phyloP scores from a whole-genome alignment of 495 filamentous ascomycete genomes.

The Oidiodendron maius region DNA sequence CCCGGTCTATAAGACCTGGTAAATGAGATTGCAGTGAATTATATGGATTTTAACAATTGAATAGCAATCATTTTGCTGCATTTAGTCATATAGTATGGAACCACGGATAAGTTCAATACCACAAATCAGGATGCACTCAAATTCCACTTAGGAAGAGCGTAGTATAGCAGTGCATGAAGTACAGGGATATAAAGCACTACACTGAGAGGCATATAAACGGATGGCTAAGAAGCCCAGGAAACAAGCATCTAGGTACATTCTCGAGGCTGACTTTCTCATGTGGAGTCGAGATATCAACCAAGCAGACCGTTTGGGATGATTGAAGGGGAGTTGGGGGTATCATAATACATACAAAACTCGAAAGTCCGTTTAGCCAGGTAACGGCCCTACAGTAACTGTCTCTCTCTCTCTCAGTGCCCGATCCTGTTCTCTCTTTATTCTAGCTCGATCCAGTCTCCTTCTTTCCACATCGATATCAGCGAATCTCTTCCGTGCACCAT shows the following conservation, averaged over 20 bases:
- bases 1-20: no score
- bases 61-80: no score
- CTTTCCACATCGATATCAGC: slow-evolving; percentile 42
- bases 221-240: no score
- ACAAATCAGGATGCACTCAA: no score
- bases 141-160: no score
- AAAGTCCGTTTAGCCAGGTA: slow-evolving; percentile 17
- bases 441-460: slow-evolving; percentile 36
- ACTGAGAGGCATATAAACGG: no score
- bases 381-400: slow-evolving; percentile 61
- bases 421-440: slow-evolving; percentile 35
- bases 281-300: background rate
- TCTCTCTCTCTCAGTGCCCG: slow-evolving; percentile 38
- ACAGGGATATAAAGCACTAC: no score
- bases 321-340: slow-evolving; percentile 3
- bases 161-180: no score
- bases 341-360: slow-evolving; percentile 1
- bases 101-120: no score
- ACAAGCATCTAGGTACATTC: background rate
- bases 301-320: background rate
- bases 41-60: no score
- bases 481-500: slow-evolving; percentile 71
- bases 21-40: no score
- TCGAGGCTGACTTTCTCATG: background rate
- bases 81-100: no score